These are phyloP conservation scores for Halteria grandinella DNA, from an alignment of 73 alveolate species.

Conservation along the genomic window DNA sequence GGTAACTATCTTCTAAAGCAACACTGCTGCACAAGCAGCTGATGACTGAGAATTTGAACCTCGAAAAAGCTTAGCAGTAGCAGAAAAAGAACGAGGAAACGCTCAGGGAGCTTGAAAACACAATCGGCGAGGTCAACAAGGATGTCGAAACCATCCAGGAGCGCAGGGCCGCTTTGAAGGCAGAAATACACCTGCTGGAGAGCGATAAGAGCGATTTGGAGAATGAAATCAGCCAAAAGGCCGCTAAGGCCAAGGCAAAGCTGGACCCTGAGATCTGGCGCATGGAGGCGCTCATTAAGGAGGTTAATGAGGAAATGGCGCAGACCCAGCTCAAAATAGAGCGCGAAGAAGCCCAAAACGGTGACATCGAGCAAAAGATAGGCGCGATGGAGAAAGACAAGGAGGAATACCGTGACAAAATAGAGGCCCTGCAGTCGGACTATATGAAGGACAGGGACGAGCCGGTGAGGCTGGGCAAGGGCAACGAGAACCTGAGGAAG, in stretches of 20 bases:
- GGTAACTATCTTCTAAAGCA: too few relatives aligned
- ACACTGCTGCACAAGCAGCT: too few relatives aligned
- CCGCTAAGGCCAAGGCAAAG: slow-evolving; percentile 72
- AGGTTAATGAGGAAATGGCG: slow-evolving; percentile 51
- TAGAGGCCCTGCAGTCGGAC: slow-evolving; percentile 66
- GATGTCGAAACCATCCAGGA: slow-evolving; percentile 71
- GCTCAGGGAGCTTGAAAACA: slow-evolving; percentile 70
- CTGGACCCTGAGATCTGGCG: slow-evolving; percentile 71
- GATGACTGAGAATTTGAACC: slow-evolving; percentile 59
- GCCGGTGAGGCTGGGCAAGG: slow-evolving; percentile 76
- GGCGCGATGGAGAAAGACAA: slow-evolving; percentile 54
- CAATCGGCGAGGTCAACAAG: slow-evolving; percentile 54
- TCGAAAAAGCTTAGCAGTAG: slow-evolving; percentile 74
- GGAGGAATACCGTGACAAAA: slow-evolving; percentile 62
- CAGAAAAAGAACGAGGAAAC: slow-evolving; percentile 83
- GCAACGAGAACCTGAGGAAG: slow-evolving; percentile 77
- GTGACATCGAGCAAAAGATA: slow-evolving; percentile 66
- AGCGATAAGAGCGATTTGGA: slow-evolving; percentile 42
- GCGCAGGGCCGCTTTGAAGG: slow-evolving; percentile 56
- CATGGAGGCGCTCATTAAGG: slow-evolving; percentile 47
- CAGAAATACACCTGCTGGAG: slow-evolving; percentile 64
- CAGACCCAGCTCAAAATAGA: slow-evolving; percentile 52
- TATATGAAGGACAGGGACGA: slow-evolving; percentile 76
- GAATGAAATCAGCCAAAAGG: slow-evolving; percentile 55
- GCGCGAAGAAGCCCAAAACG: slow-evolving; percentile 68